Percentiles rank a stretch among this genome's conserved stretches.
Evolutionary conservation across 345 rosid genomes (phyloP).

Genomic region (Toxicodendron radicans): DNA sequence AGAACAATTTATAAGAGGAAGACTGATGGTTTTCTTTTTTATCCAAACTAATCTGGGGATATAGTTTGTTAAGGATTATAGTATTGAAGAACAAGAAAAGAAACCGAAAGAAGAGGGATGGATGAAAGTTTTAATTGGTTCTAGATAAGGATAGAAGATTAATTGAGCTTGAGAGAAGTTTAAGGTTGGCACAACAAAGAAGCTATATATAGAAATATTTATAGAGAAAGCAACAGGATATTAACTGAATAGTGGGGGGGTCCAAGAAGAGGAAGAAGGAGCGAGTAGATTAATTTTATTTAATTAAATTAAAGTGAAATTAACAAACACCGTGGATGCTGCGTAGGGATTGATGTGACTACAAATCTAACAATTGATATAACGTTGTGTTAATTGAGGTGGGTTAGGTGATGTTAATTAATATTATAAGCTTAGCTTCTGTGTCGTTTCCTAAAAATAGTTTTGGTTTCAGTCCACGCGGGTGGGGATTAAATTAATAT

Average conservation of each 20-base stretch:
- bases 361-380: background rate
- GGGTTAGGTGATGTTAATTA: background rate
- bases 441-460: slow-evolving; percentile 3
- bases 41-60: too few relatives aligned
- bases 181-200: background rate
- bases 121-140: too few relatives aligned
- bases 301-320: background rate
- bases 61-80: too few relatives aligned
- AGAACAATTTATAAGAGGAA: too few relatives aligned
- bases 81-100: background rate
- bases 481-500: background rate
- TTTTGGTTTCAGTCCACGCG: slow-evolving; percentile 12
- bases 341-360: background rate
- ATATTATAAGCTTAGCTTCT: background rate
- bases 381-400: background rate
- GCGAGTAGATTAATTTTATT: background rate
- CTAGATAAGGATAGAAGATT: too few relatives aligned
- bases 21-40: too few relatives aligned
- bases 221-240: too few relatives aligned
- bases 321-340: slow-evolving; percentile 7
- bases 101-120: background rate
- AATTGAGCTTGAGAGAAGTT: too few relatives aligned
- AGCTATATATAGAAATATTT: slow-evolving; percentile 8
- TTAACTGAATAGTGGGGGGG: too few relatives aligned
- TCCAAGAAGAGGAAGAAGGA: background rate